Percentiles rank a stretch among this genome's conserved stretches.
Evolutionary conservation across 352 stramenopile genomes (phyloP).

Genomic region (Phytophthora foliorum): DNA sequence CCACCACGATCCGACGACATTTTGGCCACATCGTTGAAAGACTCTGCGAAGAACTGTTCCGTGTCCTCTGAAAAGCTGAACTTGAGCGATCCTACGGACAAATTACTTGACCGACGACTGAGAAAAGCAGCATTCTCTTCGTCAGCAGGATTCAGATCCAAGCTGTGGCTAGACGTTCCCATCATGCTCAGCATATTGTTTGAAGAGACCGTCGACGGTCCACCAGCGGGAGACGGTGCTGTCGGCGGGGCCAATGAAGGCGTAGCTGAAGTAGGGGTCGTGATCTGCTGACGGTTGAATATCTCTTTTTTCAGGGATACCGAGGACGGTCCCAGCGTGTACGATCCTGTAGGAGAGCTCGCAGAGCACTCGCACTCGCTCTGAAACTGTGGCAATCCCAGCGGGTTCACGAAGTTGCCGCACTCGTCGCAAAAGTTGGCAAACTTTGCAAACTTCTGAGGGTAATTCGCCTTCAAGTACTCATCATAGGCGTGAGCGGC

Average conservation of each 20-base stretch:
- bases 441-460: slow-evolving; percentile 88
- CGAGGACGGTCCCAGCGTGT: slow-evolving; percentile 13
- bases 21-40: slow-evolving; percentile 56
- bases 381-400: slow-evolving; percentile 75
- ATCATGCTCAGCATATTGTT: slow-evolving; percentile 32
- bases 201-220: slow-evolving; percentile 19
- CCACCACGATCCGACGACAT: slow-evolving; percentile 43
- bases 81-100: slow-evolving; percentile 79
- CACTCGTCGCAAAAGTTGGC: slow-evolving; percentile 90
- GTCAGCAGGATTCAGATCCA: slow-evolving; percentile 49
- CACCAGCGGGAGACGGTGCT: slow-evolving; percentile 40
- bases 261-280: slow-evolving; percentile 40
- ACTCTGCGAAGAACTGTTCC: slow-evolving; percentile 74
- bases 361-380: slow-evolving; percentile 79
- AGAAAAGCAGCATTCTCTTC: slow-evolving; percentile 42
- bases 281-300: slow-evolving; percentile 42
- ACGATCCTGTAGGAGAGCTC: slow-evolving; percentile 30
- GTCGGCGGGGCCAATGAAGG: slow-evolving; percentile 38
- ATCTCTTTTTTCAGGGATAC: slow-evolving; percentile 57
- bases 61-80: slow-evolving; percentile 78
- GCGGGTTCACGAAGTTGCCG: slow-evolving; percentile 83
- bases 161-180: slow-evolving; percentile 38
- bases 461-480: slow-evolving; percentile 86
- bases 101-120: slow-evolving; percentile 62
- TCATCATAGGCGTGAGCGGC: slow-evolving; percentile 84